Base-by-base conservation (phyloP, 164 flowering plant genomes). In the Nymphaea colorata region DNA sequence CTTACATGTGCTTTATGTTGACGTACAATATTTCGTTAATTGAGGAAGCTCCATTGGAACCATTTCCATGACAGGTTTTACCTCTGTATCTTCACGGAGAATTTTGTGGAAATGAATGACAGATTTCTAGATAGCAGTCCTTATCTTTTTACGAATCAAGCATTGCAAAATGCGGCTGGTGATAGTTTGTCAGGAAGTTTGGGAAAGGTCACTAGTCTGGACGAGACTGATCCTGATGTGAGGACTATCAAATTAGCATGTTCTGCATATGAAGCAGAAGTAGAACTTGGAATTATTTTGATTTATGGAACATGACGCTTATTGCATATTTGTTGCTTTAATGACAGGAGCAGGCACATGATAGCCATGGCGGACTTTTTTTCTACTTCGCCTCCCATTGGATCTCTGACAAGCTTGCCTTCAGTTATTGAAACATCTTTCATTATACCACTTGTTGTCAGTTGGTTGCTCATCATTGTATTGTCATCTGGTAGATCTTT, bases 241-340 rank as follows among this genome's bases (percentile, higher is more conserved):
- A 87, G 82, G 70, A 78, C 82, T 16, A 82, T 89, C 74, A 74
- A 91, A 62, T 74, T 80, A 75, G 77, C 91, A 12, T 86, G 82
- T 75, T 97, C 91, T 79, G 89, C 97, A 44, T 94, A 94, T 76
- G 99, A 96, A 61, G 95, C 97, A 64, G 99, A 94, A 75, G 97
- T 97, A 64, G 99, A 94, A 76, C 74, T 91, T 65, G 99, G 99
- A 43, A 79, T 90, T 69, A 84, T 94, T 45, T 74, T 91, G 47
- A 69, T 94, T 91, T 72, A 82, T 91, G 86, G 99, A 94, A 76
- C 99, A 94, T 72, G 99, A 91, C n/a, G 97, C 96, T 3, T 94
- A 88, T 75, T 88, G 87, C 72, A 89, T 94, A 96, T 91, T 94
- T 77, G 96, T 91, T 70, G 88, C 93, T 59, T n/a, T n/a, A n/a